Percentiles rank a stretch among this genome's conserved stretches.
Evolutionary conservation across 345 rosid species (phyloP).

Genomic region (Moringa oleifera): DNA sequence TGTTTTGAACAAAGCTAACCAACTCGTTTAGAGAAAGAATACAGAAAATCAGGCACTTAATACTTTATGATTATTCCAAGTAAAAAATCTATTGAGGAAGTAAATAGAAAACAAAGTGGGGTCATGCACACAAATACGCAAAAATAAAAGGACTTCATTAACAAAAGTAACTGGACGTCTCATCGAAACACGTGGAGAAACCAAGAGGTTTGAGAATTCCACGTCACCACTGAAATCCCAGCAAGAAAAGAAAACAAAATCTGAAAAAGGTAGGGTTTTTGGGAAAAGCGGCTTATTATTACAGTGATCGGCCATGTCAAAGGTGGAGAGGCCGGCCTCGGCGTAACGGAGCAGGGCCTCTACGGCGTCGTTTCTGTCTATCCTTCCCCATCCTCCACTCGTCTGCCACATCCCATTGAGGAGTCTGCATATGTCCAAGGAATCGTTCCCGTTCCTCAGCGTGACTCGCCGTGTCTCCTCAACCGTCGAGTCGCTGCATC

Average conservation of each 20-base stretch:
- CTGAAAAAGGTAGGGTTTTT: background rate
- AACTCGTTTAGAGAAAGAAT: no score
- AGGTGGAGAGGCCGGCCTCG: slow-evolving; percentile 86
- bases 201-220: background rate
- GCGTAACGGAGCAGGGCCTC: slow-evolving; percentile 76
- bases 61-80: no score
- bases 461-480: slow-evolving; percentile 38
- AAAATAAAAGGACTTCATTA: background rate
- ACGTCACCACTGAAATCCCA: slow-evolving; percentile 8
- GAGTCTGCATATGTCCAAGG: slow-evolving; percentile 78
- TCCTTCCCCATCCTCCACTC: slow-evolving; percentile 86
- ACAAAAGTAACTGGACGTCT: background rate
- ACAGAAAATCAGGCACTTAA: no score
- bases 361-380: slow-evolving; percentile 74
- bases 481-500: slow-evolving; percentile 37
- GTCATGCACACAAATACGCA: background rate
- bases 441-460: slow-evolving; percentile 69
- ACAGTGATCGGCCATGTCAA: slow-evolving; percentile 99
- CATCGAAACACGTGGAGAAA: slow-evolving; percentile 1
- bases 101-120: no score
- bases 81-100: no score
- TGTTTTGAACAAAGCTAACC: no score
- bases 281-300: slow-evolving; percentile 11
- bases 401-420: slow-evolving; percentile 96
- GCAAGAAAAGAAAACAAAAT: background rate